Evolutionary conservation across 345 rosid species (phyloP), one percentile per base, ranked within the genome.

Genomic region (Euphorbia lathyris): DNA sequence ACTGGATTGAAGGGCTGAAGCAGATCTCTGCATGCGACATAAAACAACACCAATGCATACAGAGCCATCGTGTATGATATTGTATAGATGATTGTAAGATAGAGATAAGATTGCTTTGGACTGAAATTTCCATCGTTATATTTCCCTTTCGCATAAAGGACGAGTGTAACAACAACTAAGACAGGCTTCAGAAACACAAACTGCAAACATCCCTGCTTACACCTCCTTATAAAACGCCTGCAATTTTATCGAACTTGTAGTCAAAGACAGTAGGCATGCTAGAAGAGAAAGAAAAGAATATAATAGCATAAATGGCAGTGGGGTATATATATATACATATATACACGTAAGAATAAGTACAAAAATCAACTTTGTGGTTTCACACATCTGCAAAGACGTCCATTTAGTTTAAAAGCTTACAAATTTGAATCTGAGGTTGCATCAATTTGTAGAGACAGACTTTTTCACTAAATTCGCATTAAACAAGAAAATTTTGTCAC

Each of bases 1-100:
- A 96, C 97, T 47, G 98, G 99, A 75, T 92, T 96, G 86, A 96
- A 96, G 59, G 99, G 99, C 83, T 90, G 88, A 68, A 96, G 98
- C 48, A 92, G 90, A 89, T 96, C 98, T 79, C 79, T 92, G 88
- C 99, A 96, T 47, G 99, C 98, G 79, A 96, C 77, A 73, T 96
- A 95, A 77, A 95, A 92, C 76, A 95, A 83, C 19, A 83, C 94
- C 82, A 95, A 74, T 6, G 88, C 98, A 79, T 95, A 96, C 40
- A 96, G 83, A 25, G 99, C 98, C 82, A 85, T 76, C 4, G 98
- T 78, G 81, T 96, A 96, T 16, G 99, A 96, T 71, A 92, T 70
- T 30, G 97, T 96, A 72, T 96, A 92, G 55, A 92, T 89, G 72
- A 95, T 90, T 53, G 98, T 96, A 52, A 96, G 87, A 81, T 92